Evolutionary conservation across 495 filamentous ascomycete species (phyloP).

Genomic region (Tuber calosporum): DNA sequence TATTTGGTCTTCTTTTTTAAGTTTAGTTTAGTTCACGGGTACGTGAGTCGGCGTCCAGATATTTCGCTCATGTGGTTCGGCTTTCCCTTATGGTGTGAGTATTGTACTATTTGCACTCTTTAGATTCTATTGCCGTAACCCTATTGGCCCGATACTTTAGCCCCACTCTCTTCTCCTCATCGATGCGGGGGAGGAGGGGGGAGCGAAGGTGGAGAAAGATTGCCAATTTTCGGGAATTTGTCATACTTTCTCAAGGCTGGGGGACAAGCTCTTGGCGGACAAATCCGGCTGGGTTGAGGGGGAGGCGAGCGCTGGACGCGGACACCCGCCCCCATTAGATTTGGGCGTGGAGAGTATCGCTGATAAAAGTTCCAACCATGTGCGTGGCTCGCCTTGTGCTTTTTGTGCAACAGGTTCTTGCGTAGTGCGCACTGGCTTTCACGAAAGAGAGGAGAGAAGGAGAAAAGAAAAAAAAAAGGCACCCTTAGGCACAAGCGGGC

Average conservation of each 20-base stretch:
- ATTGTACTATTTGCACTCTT: constrained; percentile 1
- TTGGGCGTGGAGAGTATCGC: background rate
- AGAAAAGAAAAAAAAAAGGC: background rate
- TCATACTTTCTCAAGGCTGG: background rate
- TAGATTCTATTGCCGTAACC: background rate
- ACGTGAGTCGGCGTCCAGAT: background rate
- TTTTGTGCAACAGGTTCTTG: background rate
- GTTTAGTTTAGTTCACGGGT: background rate
- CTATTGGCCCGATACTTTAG: background rate
- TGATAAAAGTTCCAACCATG: background rate
- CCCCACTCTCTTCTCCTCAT: background rate
- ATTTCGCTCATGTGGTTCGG: background rate
- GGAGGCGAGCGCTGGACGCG: background rate
- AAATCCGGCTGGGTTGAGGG: background rate
- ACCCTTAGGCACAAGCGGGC: background rate
- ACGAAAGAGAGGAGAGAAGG: background rate
- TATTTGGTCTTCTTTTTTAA: background rate
- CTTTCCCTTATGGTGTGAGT: background rate
- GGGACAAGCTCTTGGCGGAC: background rate
- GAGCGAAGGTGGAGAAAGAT: background rate
- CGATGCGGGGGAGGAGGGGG: background rate
- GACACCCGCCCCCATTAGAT: background rate
- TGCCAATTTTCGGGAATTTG: background rate
- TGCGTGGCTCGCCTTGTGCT: background rate
- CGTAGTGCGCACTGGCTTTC: background rate